Base-by-base conservation (phyloP, 2,329 filamentous ascomycete species). In the Ophiostoma ulmi region DNA sequence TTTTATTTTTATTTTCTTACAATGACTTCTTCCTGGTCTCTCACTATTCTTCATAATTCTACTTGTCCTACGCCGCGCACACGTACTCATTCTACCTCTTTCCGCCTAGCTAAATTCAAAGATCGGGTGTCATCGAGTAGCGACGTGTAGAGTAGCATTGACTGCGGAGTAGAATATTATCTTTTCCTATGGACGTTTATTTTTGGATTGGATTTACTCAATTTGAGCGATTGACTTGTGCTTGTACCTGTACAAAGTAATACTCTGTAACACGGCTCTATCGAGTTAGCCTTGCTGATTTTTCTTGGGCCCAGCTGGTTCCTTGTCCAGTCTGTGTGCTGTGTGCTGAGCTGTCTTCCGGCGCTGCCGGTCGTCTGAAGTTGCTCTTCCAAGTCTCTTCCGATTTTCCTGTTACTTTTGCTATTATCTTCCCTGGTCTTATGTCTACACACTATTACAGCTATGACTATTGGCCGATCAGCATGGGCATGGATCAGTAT, bases 351-450 rank as follows among this genome's bases (percentile, higher is more conserved):
- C 52, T 58, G 52, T 58, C 52, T 55, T 55, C 52, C 52, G 52
- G 52, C 52, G 52, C 52, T 58, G 52, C 52, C 52, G 52, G 52
- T 26, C 52, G 22, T 58, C 52, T 58, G 52, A 58, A 26, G n/a
- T 58, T 14, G 31, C 31, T 31, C 31, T 3, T 31, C 31, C 31
- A 31, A 31, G 31, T 31, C 31, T 31, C 31, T 31, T 31, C 31
- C 31, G 31, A 31, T 31, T 26, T 11, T 2, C 14, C 5, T 48
- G 44, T 58, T 14, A 17, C 22, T 13, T 26, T 11, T 58, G 1
- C 26, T 58, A 14, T 26, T 31, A n/a, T 26, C n/a, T 4, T 11
- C 26, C 22, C 22, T 58, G n/a, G 22, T 58, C 52, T 26, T 58
- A 26, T 26, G 5, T 58, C 10, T 31, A 3, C 6, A 44, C 39